phyloP scores from a whole-genome alignment of 768 basidiomycete genomes.

The Suillus subaureus region DNA sequence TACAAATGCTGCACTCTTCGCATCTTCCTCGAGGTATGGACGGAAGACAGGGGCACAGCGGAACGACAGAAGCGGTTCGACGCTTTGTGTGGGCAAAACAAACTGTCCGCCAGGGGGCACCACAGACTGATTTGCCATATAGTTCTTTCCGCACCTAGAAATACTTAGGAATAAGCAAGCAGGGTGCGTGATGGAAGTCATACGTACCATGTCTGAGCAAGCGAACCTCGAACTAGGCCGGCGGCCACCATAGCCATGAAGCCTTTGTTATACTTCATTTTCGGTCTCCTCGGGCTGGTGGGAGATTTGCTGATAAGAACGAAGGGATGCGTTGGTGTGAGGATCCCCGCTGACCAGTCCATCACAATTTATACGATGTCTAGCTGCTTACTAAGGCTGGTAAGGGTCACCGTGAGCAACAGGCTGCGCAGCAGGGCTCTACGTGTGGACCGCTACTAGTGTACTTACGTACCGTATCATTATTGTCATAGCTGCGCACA shows the following conservation, averaged over 20 bases:
- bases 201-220: slow-evolving; percentile 31
- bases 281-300: not conserved
- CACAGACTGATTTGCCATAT: slow-evolving; percentile 41
- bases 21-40: slow-evolving; percentile 50
- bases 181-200: not conserved
- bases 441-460: not conserved
- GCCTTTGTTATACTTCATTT: slow-evolving; percentile 20
- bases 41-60: slow-evolving; percentile 49
- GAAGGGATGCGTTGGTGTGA: not conserved
- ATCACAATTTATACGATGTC: not conserved
- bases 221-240: slow-evolving; percentile 9
- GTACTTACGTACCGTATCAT: not conserved
- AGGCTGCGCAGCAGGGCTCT: not conserved
- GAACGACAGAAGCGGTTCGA: slow-evolving; percentile 43
- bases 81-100: slow-evolving; percentile 35
- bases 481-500: not conserved
- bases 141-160: slow-evolving; percentile 55
- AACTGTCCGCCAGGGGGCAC: slow-evolving; percentile 51
- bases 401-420: not conserved
- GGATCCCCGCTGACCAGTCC: not conserved
- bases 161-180: not conserved
- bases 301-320: not conserved
- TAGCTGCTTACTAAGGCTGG: not conserved
- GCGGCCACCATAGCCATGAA: slow-evolving; percentile 17
- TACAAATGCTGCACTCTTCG: slow-evolving; percentile 26